A percentile compares a stretch with the other conserved stretches of the same genome.
Conservation (phyloP, 495 filamentous ascomycete species). For the Apiosordaria backusii region DNA sequence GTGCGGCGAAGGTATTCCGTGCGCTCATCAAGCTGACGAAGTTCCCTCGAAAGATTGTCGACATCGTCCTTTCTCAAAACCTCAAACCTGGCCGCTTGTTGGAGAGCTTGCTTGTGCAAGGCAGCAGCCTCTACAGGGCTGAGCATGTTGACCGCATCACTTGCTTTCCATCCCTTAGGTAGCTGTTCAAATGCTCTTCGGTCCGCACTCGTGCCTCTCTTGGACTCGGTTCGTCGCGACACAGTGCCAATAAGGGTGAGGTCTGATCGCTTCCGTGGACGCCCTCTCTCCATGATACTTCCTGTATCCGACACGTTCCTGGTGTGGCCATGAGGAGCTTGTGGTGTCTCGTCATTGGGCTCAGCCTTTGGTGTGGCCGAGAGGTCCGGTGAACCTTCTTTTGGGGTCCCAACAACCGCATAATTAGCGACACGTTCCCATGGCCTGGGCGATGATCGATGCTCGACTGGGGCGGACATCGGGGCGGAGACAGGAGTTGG, state of each 20-base stretch:
- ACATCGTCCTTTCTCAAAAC: slow-evolving; percentile 66
- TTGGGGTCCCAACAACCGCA: slow-evolving; percentile 22
- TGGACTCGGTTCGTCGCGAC: slow-evolving; percentile 32
- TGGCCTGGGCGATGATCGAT: slow-evolving; percentile 42
- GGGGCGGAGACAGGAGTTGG: slow-evolving; percentile 48
- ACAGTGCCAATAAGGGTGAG: slow-evolving; percentile 27
- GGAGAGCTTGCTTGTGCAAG: slow-evolving; percentile 59
- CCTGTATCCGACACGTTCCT: slow-evolving; percentile 55
- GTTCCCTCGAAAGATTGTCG: slow-evolving; percentile 61
- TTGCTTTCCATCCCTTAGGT: slow-evolving; percentile 54
- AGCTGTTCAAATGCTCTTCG: slow-evolving; percentile 52
- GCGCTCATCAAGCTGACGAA: slow-evolving; percentile 64
- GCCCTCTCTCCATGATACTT: slow-evolving; percentile 58
- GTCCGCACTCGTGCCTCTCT: slow-evolving; percentile 43
- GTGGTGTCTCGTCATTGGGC: slow-evolving; percentile 30
- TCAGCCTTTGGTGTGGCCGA: slow-evolving; percentile 34
- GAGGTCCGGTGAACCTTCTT: slow-evolving; percentile 25
- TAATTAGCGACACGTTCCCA: slow-evolving; percentile 39
- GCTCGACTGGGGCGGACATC: slow-evolving; percentile 44
- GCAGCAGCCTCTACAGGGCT: slow-evolving; percentile 49
- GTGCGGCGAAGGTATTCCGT: slow-evolving; percentile 70
- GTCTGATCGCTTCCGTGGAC: slow-evolving; percentile 50
- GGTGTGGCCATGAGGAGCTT: slow-evolving; percentile 30
- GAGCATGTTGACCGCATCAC: slow-evolving; percentile 47
- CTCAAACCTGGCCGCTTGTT: slow-evolving; percentile 63